Base-by-base conservation (phyloP, 1,139 yeast species). In the Debaryomycetaceae sp. region DNA sequence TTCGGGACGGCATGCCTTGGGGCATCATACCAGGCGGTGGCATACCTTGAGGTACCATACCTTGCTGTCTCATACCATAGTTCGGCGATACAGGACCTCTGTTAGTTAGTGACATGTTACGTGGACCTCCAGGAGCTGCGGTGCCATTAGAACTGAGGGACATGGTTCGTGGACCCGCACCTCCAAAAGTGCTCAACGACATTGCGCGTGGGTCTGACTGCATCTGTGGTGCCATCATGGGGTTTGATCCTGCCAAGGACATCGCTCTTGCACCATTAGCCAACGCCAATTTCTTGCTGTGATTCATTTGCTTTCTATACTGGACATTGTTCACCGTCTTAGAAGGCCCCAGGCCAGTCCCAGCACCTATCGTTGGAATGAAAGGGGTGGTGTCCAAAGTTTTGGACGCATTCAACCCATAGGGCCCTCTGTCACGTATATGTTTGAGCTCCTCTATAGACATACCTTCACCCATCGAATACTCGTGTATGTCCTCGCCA, bases 261-360 rank as follows among this genome's bases (percentile, higher is more conserved):
- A 64, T 70, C 18, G 78, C 75, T 34, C 77, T 57, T 1, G 79
- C 78, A 31, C 40, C 33, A n/a, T 33, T 30, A 37, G 75, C 65
- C n/a, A 64, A 60, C 14, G 70, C 72, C 51, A 73, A 56, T 54
- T 85, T 84, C 65, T 81, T 83, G 57, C 80, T 83, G 9, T 78
- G 80, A 41, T 82, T 81, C 75, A 81, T 73, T 49, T 76, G 83
- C 50, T 83, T 84, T 47, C 94, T 67, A 54, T 85, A 84, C 45
- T 81, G 82, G 7, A 78, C 65, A 49, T 78, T 81, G 46, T 64
- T 71, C 53, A 64, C 52, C 31, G 58, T 56, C 31, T 60, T 54
- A 9, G 52, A 49, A 26, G 53, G 53, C 13, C 48, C 52, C 17
- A 39, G 30, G 4, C 52, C 50, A 19, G 39, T 39, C 6, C 50